Base-by-base conservation (phyloP, 768 basidiomycete species). In the Naematelia encephala region DNA sequence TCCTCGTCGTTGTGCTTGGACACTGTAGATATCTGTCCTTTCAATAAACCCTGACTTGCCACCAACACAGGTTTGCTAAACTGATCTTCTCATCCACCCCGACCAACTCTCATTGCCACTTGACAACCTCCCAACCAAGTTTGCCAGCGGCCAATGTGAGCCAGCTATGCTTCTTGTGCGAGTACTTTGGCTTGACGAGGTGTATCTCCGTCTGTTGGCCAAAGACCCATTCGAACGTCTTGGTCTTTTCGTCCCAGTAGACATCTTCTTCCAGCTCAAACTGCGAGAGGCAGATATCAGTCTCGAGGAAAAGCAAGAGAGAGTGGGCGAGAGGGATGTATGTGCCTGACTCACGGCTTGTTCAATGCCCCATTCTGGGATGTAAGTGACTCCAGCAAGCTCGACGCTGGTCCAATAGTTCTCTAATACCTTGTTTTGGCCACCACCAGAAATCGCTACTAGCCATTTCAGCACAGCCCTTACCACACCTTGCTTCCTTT, bases 381-480 rank as follows among this genome's bases (percentile, higher is more conserved):
- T 77, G 53, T 79, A 81, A 56, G 80, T 80, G 62, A 79, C 80
- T 4, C 82, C 82, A 54, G 80, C 82, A 13, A 84, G 77, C 63
- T 84, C 82, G 59, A 84, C 80, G 72, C 80, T 82, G 64, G 83
- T 84, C 72, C 81, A 84, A 12, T 82, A 82, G 54, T 82, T 74
- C 4, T 81, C 78, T 25, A 83, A 75, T 23, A 84, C 79, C 5
- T 75, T 76, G 42, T 83, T 74, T 30, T 82, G 81, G 42, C 82
- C 83, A 10, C 82, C 65, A 29, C 82, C 70, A 8, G 83, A 82
- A 19, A 83, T 81, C 52, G 79, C 75, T 64, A 73, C 70, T 81
- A n/a, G n/a, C n/a, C n/a, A n/a, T n/a, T n/a, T n/a, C n/a, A n/a
- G n/a, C n/a, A 39, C 34, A 39, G 8, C 8, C 8, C 8, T 39